A percentile compares a stretch with the other conserved stretches of the same genome.
Evolutionary conservation across 2,329 filamentous ascomycete species (phyloP).

Genomic region (Fusarium multiceps): DNA sequence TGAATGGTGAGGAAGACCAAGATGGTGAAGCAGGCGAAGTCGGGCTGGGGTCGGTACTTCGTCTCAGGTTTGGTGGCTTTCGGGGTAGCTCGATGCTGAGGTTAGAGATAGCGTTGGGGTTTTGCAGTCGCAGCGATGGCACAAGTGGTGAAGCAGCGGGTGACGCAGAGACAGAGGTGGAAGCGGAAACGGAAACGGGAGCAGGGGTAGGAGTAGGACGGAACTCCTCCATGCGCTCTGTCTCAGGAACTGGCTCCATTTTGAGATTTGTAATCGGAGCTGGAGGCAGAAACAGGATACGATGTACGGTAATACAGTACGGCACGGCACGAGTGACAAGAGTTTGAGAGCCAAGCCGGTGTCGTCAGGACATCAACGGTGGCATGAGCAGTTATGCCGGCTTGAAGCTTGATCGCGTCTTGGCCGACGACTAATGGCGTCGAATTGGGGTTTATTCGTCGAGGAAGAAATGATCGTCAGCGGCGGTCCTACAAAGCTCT

Average conservation of each 20-base stretch:
- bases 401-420: conserved; percentile 28
- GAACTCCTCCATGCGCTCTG: conserved; percentile 75
- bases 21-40: conserved; percentile 62
- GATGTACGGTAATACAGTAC: conserved; percentile 18
- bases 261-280: conserved; percentile 42
- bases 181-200: conserved; percentile 51
- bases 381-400: conserved; percentile 45
- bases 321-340: conserved; percentile 31
- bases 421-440: conserved; percentile 20
- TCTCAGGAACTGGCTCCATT: conserved; percentile 77
- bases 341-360: conserved; percentile 38
- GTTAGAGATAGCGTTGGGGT: conserved; percentile 51
- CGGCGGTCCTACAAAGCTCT: conserved; percentile 24
- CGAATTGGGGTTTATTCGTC: conserved; percentile 16
- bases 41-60: conserved; percentile 68
- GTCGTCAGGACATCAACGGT: conserved; percentile 40
- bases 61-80: conserved; percentile 66
- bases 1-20: conserved; percentile 58
- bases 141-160: conserved; percentile 59
- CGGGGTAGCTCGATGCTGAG: conserved; percentile 57
- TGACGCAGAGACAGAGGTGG: conserved; percentile 56
- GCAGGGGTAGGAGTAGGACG: conserved; percentile 67
- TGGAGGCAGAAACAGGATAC: conserved; percentile 25
- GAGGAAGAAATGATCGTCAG: conserved; percentile 26
- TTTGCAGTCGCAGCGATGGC: conserved; percentile 63